Percentiles rank a stretch among this genome's conserved stretches.
Conservation (phyloP, 208 protist species). For the Trichomonas vaginalis region DNA sequence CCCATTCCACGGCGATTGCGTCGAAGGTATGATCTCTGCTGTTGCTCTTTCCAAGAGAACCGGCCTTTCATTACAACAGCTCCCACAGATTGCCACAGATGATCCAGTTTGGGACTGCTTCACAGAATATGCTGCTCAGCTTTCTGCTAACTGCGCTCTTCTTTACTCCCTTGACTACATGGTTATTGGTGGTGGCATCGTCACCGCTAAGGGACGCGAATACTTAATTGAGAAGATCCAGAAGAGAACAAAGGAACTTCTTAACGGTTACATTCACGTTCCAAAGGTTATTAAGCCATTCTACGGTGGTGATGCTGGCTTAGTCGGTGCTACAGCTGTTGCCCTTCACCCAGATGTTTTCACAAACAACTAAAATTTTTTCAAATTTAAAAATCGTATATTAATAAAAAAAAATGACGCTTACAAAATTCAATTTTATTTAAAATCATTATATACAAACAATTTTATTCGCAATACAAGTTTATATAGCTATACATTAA, state of each 20-base stretch:
- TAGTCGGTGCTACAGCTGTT: neutral
- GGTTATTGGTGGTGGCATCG: constrained; percentile 24
- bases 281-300: neutral
- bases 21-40: constrained; percentile 48
- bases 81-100: constrained; percentile 32
- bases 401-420: too few species aligned
- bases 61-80: neutral
- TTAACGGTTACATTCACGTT: neutral
- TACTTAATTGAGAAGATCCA: neutral
- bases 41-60: constrained; percentile 38
- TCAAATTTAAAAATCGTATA: too few species aligned
- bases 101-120: constrained; percentile 41
- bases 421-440: too few species aligned
- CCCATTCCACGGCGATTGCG: constrained; percentile 47
- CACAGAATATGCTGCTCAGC: constrained; percentile 27
- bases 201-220: neutral
- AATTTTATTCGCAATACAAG: too few species aligned
- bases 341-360: neutral
- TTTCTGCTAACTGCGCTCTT: neutral
- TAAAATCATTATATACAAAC: too few species aligned
- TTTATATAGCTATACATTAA: too few species aligned
- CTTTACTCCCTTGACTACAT: constrained; percentile 1
- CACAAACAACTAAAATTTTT: too few species aligned
- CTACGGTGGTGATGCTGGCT: neutral
- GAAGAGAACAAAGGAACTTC: neutral